These are phyloP conservation scores for Dispira parvispora DNA, from an alignment of 192 early-diverging fungal genomes.

Conservation along the genomic window DNA sequence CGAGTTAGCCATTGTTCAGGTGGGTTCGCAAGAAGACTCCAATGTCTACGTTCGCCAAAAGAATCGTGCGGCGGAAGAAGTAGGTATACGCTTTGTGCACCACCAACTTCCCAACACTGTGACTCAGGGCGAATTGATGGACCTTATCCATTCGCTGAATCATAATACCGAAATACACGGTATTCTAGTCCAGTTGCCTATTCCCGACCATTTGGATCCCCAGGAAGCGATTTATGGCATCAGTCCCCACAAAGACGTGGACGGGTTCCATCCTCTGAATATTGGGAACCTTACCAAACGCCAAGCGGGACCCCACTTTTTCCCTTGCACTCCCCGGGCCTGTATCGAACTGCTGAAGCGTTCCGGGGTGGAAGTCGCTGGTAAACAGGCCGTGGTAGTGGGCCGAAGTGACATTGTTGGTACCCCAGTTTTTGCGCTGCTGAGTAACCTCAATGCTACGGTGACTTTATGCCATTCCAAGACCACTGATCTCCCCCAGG, in stretches of 20 bases:
- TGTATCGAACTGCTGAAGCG: constrained; percentile 70
- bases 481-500: constrained; percentile 54
- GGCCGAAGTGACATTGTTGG: constrained; percentile 95
- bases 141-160: constrained; percentile 53
- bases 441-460: constrained; percentile 70
- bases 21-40: constrained; percentile 87
- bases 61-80: constrained; percentile 72
- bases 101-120: constrained; percentile 44
- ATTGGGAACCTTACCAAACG: constrained; percentile 81
- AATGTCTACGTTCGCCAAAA: constrained; percentile 88
- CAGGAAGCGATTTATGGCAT: constrained; percentile 70
- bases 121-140: constrained; percentile 52
- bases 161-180: constrained; percentile 74
- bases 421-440: constrained; percentile 66
- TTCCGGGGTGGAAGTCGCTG: constrained; percentile 47
- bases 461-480: constrained; percentile 88
- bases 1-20: constrained; percentile 78
- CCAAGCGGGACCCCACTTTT: constrained; percentile 61
- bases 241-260: constrained; percentile 83
- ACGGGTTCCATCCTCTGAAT: constrained; percentile 94
- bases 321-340: constrained; percentile 95
- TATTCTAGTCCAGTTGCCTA: constrained; percentile 87
- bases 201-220: constrained; percentile 76
- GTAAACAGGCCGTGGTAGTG: constrained; percentile 85
- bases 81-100: constrained; percentile 63